These are phyloP conservation scores for Daldinia eschscholtzii DNA, from an alignment of 2,329 filamentous ascomycete genomes.

Conservation along the genomic window DNA sequence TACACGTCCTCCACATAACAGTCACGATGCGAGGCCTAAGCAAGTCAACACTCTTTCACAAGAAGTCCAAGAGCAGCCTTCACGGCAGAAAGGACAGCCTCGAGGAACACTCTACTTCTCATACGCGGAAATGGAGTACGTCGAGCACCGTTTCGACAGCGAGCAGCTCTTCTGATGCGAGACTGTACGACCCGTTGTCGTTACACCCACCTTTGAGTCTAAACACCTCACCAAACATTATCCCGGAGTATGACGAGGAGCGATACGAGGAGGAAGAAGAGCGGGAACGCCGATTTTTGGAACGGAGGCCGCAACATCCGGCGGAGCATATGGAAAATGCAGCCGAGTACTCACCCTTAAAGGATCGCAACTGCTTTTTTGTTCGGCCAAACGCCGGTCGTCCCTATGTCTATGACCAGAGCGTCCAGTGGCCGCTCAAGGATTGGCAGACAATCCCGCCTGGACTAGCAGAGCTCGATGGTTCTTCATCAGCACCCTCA, in stretches of 20 bases:
- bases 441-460: conserved; percentile 53
- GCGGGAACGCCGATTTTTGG: conserved; percentile 40
- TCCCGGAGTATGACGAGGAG: conserved; percentile 47
- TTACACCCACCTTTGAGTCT: conserved; percentile 51
- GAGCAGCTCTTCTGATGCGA: conserved; percentile 36
- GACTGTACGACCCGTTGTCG: conserved; percentile 50
- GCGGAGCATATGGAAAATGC: conserved; percentile 46
- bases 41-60: conserved; percentile 48
- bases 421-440: conserved; percentile 52
- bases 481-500: conserved; percentile 37
- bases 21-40: conserved; percentile 39
- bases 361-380: conserved; percentile 48
- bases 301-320: conserved; percentile 1
- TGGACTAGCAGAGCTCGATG: conserved; percentile 42
- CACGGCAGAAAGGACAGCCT: conserved; percentile 37
- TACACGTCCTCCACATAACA: conserved; percentile 14
- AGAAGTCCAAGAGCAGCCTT: conserved; percentile 48
- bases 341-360: conserved; percentile 48
- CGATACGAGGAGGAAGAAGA: conserved; percentile 46
- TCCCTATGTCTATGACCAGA: conserved; percentile 50
- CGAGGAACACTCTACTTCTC: conserved; percentile 37
- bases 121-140: conserved; percentile 48
- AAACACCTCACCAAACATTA: conserved; percentile 50
- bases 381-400: conserved; percentile 40
- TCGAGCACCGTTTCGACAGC: conserved; percentile 50